Evolutionary conservation across 805 yeast genomes (phyloP).

Genomic region (Kodamaea sagamina): DNA sequence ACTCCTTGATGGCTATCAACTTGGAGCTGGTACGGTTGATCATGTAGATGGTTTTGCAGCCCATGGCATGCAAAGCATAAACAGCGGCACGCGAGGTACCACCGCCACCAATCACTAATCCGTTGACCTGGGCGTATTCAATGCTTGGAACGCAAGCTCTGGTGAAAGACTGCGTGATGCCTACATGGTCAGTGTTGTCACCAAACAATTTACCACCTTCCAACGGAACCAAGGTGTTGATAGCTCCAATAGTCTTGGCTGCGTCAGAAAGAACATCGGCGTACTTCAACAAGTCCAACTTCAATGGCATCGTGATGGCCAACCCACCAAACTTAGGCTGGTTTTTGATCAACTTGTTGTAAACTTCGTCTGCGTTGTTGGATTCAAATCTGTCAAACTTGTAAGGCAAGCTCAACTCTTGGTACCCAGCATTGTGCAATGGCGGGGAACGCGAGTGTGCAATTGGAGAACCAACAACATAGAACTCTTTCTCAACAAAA

Average conservation of each 20-base stretch:
- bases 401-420: conserved; percentile 76
- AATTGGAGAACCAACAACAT: conserved; percentile 80
- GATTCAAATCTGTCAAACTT: conserved; percentile 69
- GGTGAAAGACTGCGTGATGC: conserved; percentile 69
- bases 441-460: conserved; percentile 87
- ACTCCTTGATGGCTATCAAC: conserved; percentile 54
- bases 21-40: conserved; percentile 77
- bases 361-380: conserved; percentile 57
- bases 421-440: conserved; percentile 79
- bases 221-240: conserved; percentile 76
- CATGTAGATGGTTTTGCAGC: conserved; percentile 75
- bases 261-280: conserved; percentile 69
- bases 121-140: conserved; percentile 44
- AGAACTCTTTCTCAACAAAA: conserved; percentile 57
- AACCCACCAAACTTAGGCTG: conserved; percentile 79
- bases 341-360: conserved; percentile 47
- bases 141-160: conserved; percentile 59
- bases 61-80: conserved; percentile 77
- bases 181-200: conserved; percentile 95
- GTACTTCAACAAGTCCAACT: conserved; percentile 72
- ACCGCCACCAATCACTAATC: conserved; percentile 93
- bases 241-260: conserved; percentile 86
- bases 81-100: conserved; percentile 97
- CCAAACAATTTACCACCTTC: conserved; percentile 51
- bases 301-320: conserved; percentile 92